A percentile compares a stretch with the other conserved stretches of the same genome.
Conservation (phyloP, 345 rosid species). For the Linum lewisii region DNA sequence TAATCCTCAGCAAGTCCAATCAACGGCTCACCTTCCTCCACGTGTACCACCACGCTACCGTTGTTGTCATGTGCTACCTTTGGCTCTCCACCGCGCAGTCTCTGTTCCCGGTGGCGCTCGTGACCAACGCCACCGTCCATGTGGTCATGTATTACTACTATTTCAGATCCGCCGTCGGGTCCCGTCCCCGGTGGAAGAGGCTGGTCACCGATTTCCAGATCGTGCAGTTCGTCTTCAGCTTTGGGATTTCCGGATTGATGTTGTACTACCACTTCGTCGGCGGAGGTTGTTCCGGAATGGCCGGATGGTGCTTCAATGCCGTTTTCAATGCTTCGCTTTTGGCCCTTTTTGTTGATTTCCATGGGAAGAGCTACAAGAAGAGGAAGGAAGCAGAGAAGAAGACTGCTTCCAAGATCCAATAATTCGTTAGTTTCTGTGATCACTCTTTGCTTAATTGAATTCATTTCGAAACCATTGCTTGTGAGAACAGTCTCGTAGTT, state of each 20-base stretch:
- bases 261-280: constrained; percentile 2
- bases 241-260: neutral
- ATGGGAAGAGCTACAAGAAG: constrained; percentile 1
- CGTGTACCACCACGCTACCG: constrained; percentile 6
- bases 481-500: too few species aligned
- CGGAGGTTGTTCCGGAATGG: neutral
- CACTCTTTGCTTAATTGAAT: too few species aligned
- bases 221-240: constrained; percentile 5
- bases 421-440: too few species aligned
- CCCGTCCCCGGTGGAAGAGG: neutral
- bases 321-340: constrained; percentile 5
- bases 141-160: neutral
- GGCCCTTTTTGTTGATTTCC: constrained; percentile 1
- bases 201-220: constrained; percentile 1
- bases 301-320: constrained; percentile 2
- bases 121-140: neutral
- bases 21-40: neutral
- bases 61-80: neutral
- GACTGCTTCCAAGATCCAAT: too few species aligned
- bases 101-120: constrained; percentile 1
- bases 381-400: neutral
- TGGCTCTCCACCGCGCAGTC: constrained; percentile 3
- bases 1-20: neutral
- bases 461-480: too few species aligned
- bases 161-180: neutral